These are phyloP conservation scores for Iris macrosiphon DNA, from an alignment of 106 monocot genomes.

Conservation along the genomic window DNA sequence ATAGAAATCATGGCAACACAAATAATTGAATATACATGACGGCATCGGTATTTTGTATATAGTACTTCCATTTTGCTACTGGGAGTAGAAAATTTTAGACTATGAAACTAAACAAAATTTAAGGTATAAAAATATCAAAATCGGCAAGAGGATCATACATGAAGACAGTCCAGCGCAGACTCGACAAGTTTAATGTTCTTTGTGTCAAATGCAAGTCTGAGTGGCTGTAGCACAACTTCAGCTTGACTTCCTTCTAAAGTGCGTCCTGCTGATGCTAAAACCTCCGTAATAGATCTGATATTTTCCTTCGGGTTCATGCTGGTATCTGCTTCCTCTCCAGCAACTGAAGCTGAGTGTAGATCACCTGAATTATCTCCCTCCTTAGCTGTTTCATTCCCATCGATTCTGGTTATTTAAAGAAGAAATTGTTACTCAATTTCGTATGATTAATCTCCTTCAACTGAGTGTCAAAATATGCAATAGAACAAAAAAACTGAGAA, in stretches of 20 bases:
- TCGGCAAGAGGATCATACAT: conserved; percentile 46
- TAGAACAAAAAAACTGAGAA: neutral
- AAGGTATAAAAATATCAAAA: too few species aligned
- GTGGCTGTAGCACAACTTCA: conserved; percentile 86
- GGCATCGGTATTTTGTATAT: too few species aligned
- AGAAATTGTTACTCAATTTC: neutral
- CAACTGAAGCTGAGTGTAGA: conserved; percentile 17
- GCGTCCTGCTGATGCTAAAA: conserved; percentile 67
- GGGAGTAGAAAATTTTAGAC: neutral
- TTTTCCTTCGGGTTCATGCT: conserved; percentile 16
- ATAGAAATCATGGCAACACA: too few species aligned
- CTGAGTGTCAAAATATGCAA: neutral
- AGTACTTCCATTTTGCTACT: too few species aligned
- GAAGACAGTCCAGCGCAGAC: conserved; percentile 91
- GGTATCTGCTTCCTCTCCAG: conserved; percentile 19
- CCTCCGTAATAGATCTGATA: conserved; percentile 32
- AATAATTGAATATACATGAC: too few species aligned
- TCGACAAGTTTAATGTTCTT: conserved; percentile 91
- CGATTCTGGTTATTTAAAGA: conserved; percentile 21
- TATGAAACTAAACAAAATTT: neutral
- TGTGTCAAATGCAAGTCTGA: conserved; percentile 88
- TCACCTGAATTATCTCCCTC: conserved; percentile 15
- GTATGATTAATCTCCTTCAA: neutral
- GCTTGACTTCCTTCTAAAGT: conserved; percentile 76
- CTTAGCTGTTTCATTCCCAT: conserved; percentile 21